These are phyloP conservation scores for Taphrina confusa DNA, from an alignment of 1,139 yeast species.

Conservation along the genomic window DNA sequence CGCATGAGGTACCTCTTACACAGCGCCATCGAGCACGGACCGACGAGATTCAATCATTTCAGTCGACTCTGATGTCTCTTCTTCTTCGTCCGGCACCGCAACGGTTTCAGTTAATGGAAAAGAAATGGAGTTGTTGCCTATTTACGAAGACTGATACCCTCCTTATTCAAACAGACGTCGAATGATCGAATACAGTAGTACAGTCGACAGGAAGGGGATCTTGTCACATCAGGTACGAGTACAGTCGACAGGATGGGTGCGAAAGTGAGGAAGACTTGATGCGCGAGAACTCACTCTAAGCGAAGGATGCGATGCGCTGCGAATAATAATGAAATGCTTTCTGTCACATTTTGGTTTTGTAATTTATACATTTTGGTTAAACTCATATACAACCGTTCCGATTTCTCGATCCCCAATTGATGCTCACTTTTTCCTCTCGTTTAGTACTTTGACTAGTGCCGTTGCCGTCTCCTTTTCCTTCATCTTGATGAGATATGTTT, in stretches of 20 bases:
- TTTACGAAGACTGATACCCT: constrained; percentile 6
- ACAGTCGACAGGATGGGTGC: no score
- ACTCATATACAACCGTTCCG: no score
- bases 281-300: no score
- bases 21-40: neutral
- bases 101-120: neutral
- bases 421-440: constrained; percentile 34
- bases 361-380: no score
- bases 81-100: neutral
- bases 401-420: no score
- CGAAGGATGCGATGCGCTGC: no score
- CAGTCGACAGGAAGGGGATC: no score
- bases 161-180: no score
- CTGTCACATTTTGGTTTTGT: no score
- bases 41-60: neutral
- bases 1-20: neutral
- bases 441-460: constrained; percentile 52
- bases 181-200: no score
- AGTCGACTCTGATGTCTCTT: neutral
- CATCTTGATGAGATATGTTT: constrained; percentile 69
- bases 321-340: constrained; percentile 44
- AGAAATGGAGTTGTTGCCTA: constrained; percentile 14
- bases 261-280: no score
- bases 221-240: no score
- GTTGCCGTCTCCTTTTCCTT: constrained; percentile 71